Evolutionary conservation across 2,329 filamentous ascomycete species (phyloP), one percentile per base, ranked within the genome.

Genomic region (Beauveria brongniartii): DNA sequence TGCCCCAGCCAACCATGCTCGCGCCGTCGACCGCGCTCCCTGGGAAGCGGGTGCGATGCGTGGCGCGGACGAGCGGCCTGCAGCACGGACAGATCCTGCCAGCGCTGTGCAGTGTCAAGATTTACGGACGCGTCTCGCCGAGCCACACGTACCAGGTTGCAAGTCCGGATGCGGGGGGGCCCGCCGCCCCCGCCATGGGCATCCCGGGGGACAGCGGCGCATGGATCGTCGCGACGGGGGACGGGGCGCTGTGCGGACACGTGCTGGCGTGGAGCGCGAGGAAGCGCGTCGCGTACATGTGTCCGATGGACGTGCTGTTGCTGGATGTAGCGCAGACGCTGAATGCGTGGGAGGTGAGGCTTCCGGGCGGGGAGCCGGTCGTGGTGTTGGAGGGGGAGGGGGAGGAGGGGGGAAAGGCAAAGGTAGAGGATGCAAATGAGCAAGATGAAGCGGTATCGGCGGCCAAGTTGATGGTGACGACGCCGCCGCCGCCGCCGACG

Each of bases 141-240:
- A 91, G 88, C 18, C 87, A 90, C 59, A 89, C 81, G 4, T 87
- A 84, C 67, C 83, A 86, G 65, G 76, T 87, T 20, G 78, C 78
- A 7, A 81, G 81, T 46, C 69, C 70, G 65, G 64, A 37, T 2
- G 12, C 65, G 63, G 10, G 55, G 63, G 10, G 55, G 65, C 4
- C 64, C 41, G 34, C 14, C 41, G 62, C 64, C 43, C 26, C 14
- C 43, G 62, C 81, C 0, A 77, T 88, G 28, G 85, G 85, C 2
- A 85, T 94, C 14, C 92, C 92, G 2, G 93, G 93, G 20, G 93
- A 97, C 71, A 93, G 89, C 7, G 93, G 93, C 4, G 93, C 93
- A 0, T 97, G 93, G 93, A 85, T 97, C 4, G 86, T 97, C 18
- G 90, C 93, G 67, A 88, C 90, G 61, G 81, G 82, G 6, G 80